These are phyloP conservation scores for Hemerocallis citrina DNA, from an alignment of 106 monocot species.

Conservation along the genomic window DNA sequence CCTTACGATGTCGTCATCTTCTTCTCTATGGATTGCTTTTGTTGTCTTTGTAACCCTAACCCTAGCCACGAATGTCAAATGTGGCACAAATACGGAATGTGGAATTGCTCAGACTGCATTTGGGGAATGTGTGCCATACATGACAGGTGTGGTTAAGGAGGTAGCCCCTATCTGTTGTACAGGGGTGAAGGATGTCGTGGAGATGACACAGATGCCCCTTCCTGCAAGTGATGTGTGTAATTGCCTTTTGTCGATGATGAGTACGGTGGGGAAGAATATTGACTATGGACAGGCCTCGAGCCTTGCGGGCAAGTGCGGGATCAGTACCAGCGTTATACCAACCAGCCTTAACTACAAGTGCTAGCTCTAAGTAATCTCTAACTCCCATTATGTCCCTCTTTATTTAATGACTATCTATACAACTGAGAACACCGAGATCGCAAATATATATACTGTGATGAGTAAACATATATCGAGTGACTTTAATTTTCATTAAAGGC, in stretches of 20 bases:
- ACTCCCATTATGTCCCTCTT: neutral
- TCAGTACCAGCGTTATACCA: neutral
- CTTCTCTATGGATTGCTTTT: too few species aligned
- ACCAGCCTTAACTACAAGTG: neutral
- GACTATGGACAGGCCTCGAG: neutral
- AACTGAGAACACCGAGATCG: too few species aligned
- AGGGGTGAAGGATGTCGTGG: neutral
- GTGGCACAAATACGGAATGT: neutral
- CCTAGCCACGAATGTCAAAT: neutral
- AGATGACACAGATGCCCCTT: neutral
- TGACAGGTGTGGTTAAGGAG: neutral
- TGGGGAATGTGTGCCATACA: constrained; percentile 1
- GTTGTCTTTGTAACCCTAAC: too few species aligned
- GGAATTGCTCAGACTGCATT: constrained; percentile 6
- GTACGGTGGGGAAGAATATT: neutral
- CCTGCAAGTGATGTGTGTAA: neutral
- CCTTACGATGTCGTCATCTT: too few species aligned
- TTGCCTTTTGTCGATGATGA: neutral
- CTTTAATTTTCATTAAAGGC: too few species aligned
- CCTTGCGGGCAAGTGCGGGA: neutral
- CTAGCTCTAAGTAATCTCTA: too few species aligned
- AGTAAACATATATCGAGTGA: too few species aligned
- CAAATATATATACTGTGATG: too few species aligned
- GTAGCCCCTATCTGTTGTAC: neutral
- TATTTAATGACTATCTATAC: too few species aligned